phyloP scores from a whole-genome alignment of 2,329 filamentous ascomycete species.

The Curvularia sp. region DNA sequence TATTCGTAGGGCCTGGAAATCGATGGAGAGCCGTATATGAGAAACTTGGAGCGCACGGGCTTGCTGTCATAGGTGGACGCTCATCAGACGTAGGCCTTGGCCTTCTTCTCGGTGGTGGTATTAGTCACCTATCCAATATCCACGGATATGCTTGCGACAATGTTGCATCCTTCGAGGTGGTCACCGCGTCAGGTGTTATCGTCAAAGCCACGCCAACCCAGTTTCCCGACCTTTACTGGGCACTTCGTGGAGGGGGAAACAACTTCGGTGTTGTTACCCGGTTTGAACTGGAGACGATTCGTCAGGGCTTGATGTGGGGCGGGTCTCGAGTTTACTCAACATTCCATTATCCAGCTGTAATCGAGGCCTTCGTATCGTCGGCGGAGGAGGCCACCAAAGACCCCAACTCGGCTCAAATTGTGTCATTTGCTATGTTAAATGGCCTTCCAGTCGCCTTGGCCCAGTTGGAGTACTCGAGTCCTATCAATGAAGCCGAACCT shows the following conservation, averaged over 20 bases:
- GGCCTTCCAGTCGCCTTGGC: conserved; percentile 29
- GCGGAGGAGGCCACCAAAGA: conserved; percentile 25
- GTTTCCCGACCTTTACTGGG: conserved; percentile 47
- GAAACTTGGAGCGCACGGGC: conserved; percentile 27
- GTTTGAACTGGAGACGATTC: conserved; percentile 27
- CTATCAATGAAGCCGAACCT: conserved; percentile 30
- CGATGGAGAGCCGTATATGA: conserved; percentile 47
- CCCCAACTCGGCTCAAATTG: conserved; percentile 34
- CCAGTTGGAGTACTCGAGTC: conserved; percentile 25
- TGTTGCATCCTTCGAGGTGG: conserved; percentile 39
- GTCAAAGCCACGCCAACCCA: conserved; percentile 38
- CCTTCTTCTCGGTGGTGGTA: conserved; percentile 37
- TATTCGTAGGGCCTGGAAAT: conserved; percentile 42
- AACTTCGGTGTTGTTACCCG: conserved; percentile 46
- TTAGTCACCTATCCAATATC: conserved; percentile 31
- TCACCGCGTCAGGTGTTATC: conserved; percentile 49
- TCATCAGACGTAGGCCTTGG: conserved; percentile 42
- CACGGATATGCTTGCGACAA: conserved; percentile 39
- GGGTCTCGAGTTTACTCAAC: conserved; percentile 21
- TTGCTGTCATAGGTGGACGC: conserved; percentile 44
- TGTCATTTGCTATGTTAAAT: conserved; percentile 11
- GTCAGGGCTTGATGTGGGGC: conserved; percentile 17
- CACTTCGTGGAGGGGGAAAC: conserved; percentile 43
- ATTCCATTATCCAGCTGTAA: conserved; percentile 8
- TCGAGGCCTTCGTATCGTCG: conserved; percentile 16